Evolutionary conservation across 148 eudicot genomes (phyloP), one percentile per base, ranked within the genome.

Genomic region (Camellia lanceoleosa): DNA sequence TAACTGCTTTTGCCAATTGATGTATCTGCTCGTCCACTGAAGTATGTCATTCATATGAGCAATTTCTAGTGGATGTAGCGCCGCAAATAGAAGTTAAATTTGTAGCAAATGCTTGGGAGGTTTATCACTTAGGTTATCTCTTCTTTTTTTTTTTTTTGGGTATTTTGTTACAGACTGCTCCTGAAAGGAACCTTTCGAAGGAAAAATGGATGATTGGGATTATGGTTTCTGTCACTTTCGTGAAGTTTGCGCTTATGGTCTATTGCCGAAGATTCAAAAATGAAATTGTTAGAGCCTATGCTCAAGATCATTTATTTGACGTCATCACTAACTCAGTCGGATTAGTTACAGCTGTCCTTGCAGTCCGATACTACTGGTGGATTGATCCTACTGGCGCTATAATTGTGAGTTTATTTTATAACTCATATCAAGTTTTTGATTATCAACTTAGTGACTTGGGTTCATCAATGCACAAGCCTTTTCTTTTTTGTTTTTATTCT

Each of bases 341-440:
- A 46, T 82, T 96, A 67, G 87, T 67, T 1, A 84, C 98, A 46
- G 97, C 98, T 5, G 91, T 93, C 64, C 87, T 96, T 41, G 98
- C 98, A 61, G 80, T 93, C 72, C 85, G 80, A 20, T 96, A 73
- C 79, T 84, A 42, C 82, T 93, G 99, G 99, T 96, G 97, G 98
- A 93, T 96, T 38, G 99, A 96, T 88, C 92, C 99, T 43, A 78
- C 84, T 23, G 99, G 99, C 11, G 99, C 99, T 69, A 92, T 96
- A 66, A 47, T 96, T 8, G 97, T 94, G 74, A 91, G 98, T 30
- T 43, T 4, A 49, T 49, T 30, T 30, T 30, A 1, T 52, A 10
- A 18, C 20, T 4, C 66, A 30, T 70, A 51, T 3, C n/a, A 10
- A 78, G 65, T 74, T 42, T 6, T 42, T 56, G 46, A 38, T 51